Conservation (phyloP, 148 eudicot genomes). For the Beta vulgaris region DNA sequence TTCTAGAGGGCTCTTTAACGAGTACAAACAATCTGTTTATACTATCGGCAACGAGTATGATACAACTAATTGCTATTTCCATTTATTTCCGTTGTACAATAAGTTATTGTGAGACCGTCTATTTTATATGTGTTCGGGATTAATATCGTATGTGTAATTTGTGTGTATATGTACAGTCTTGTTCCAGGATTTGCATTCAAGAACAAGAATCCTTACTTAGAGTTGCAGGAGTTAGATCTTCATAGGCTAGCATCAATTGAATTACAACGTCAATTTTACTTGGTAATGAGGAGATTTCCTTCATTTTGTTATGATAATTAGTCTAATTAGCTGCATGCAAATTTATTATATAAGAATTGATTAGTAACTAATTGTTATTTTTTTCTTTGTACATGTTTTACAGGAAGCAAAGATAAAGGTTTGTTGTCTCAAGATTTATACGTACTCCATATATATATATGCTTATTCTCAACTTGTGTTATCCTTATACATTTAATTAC, state of each 20-base stretch:
- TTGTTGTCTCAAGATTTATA: not conserved
- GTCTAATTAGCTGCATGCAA: not conserved
- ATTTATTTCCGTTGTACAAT: not conserved
- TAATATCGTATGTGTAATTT: too few species aligned
- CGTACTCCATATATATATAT: too few species aligned
- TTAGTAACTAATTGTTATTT: not conserved
- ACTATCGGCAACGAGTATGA: constrained; percentile 24
- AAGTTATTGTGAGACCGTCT: not conserved
- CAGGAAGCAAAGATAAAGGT: constrained; percentile 97
- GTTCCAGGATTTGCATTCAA: constrained; percentile 83
- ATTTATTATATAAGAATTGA: not conserved
- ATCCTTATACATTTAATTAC: not conserved
- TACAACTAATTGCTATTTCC: not conserved
- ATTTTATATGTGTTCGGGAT: too few species aligned
- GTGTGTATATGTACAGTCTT: constrained; percentile 23
- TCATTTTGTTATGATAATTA: not conserved
- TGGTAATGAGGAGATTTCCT: constrained; percentile 33
- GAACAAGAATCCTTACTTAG: constrained; percentile 39
- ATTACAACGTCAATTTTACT: constrained; percentile 64
- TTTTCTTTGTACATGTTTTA: constrained; percentile 13
- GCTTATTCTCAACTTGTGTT: too few species aligned
- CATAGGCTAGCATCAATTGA: constrained; percentile 39
- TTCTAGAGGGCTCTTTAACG: constrained; percentile 42
- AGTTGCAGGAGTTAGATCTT: constrained; percentile 54
- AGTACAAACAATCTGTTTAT: constrained; percentile 36